Conservation (phyloP, 371 early-diverging fungal species). For the Mortierella sp. region DNA sequence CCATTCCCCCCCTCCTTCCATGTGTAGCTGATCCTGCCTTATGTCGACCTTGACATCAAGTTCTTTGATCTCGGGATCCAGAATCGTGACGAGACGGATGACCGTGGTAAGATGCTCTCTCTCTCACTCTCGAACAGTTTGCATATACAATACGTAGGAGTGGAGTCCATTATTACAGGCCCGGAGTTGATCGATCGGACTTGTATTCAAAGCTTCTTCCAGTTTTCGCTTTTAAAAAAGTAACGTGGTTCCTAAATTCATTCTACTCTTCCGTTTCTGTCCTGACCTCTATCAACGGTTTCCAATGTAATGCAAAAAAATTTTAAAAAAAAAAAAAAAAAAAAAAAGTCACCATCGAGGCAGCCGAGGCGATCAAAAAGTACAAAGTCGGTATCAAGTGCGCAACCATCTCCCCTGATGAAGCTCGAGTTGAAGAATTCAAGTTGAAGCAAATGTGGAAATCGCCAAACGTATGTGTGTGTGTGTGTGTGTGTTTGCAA, state of each 20-base stretch:
- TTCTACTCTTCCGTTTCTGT: no score
- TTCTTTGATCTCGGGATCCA: constrained; percentile 94
- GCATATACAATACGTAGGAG: no score
- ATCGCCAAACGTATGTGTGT: constrained; percentile 80
- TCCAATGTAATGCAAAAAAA: no score
- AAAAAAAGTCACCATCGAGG: constrained; percentile 91
- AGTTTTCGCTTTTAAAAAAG: no score
- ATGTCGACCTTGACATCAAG: constrained; percentile 88
- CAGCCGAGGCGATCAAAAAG: constrained; percentile 93
- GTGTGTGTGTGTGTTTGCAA: neutral
- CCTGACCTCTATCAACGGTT: no score
- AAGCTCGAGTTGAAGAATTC: constrained; percentile 92
- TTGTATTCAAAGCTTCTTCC: no score
- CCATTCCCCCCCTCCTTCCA: neutral
- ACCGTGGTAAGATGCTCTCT: constrained; percentile 33
- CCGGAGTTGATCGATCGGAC: no score
- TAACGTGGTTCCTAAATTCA: no score
- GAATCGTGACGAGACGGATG: constrained; percentile 80
- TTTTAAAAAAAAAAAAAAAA: no score
- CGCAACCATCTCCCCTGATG: constrained; percentile 96
- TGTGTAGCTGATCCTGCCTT: constrained; percentile 81
- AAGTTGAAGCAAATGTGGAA: constrained; percentile 95
- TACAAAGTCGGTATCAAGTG: constrained; percentile 97
- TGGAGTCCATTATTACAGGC: no score
- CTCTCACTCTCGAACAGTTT: no score